Evolutionary conservation across 1,284 basidiomycete species (phyloP).

Genomic region (Cryptococcus sp.): DNA sequence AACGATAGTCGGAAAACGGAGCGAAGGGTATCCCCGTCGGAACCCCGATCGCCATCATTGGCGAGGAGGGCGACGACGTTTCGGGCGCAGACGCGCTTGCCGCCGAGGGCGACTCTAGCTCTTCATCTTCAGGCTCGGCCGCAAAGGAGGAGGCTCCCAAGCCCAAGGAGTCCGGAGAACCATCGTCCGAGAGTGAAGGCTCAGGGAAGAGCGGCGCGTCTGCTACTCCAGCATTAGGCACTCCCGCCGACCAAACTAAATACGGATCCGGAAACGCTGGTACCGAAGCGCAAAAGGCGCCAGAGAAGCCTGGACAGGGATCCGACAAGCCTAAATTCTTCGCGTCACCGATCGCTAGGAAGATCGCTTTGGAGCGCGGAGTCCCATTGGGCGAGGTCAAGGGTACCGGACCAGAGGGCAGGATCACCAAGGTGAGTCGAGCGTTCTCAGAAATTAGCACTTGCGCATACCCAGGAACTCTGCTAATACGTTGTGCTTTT

Average conservation of each 20-base stretch:
- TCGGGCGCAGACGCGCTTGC: conserved; percentile 78
- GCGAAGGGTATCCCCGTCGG: conserved; percentile 85
- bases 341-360: conserved; percentile 92
- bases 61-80: conserved; percentile 90
- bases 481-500: background rate
- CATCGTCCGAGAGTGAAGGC: conserved; percentile 42
- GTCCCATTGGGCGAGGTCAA: conserved; percentile 89
- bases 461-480: background rate
- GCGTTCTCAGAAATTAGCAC: background rate
- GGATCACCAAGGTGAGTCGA: conserved; percentile 75
- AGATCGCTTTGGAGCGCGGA: conserved; percentile 92
- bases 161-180: conserved; percentile 19
- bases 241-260: conserved; percentile 54
- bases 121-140: conserved; percentile 4
- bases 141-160: conserved; percentile 39
- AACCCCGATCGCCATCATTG: conserved; percentile 82
- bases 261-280: conserved; percentile 61
- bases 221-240: conserved; percentile 41
- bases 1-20: conserved; percentile 72
- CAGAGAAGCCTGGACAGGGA: conserved; percentile 25
- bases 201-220: conserved; percentile 54
- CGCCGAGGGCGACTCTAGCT: conserved; percentile 40
- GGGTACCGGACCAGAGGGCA: conserved; percentile 89
- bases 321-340: conserved; percentile 71
- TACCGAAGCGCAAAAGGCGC: conserved; percentile 40